Percentiles rank a stretch among this genome's conserved stretches.
These are phyloP conservation scores for Vitis riparia DNA, from an alignment of 164 flowering plant genomes.

Conservation along the genomic window DNA sequence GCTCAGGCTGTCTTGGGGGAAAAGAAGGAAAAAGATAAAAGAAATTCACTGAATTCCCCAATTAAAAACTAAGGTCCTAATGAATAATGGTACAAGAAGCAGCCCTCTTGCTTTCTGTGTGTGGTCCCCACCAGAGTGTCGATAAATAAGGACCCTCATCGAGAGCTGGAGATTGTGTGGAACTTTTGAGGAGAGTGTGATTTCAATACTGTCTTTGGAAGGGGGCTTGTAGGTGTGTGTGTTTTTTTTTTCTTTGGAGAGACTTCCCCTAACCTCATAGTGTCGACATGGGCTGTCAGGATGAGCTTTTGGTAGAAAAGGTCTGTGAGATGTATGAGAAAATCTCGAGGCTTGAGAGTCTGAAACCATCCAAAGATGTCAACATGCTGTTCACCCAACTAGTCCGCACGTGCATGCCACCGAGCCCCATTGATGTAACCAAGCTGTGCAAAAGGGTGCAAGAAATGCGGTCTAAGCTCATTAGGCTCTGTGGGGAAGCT, in stretches of 20 bases:
- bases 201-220: not conserved
- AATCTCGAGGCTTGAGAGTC: conserved; percentile 67
- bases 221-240: not conserved
- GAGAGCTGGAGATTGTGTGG: conserved; percentile 6
- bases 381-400: conserved; percentile 82
- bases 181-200: not conserved
- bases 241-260: not conserved
- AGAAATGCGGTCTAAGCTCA: conserved; percentile 63
- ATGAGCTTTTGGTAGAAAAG: conserved; percentile 50
- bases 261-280: conserved; percentile 38
- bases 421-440: conserved; percentile 63
- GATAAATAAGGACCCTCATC: conserved; percentile 36
- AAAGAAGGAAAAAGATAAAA: too few species aligned
- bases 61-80: not conserved
- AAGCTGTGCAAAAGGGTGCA: conserved; percentile 47
- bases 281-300: conserved; percentile 83
- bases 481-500: conserved; percentile 78
- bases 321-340: conserved; percentile 62
- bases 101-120: not conserved
- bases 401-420: conserved; percentile 79
- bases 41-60: not conserved
- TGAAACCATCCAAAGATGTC: conserved; percentile 81
- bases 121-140: conserved; percentile 31
- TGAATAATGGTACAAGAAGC: too few species aligned
- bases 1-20: too few species aligned